Percentiles rank a stretch among this genome's conserved stretches.
Conservation (phyloP, 805 yeast genomes). For the Saturnispora silvae region DNA sequence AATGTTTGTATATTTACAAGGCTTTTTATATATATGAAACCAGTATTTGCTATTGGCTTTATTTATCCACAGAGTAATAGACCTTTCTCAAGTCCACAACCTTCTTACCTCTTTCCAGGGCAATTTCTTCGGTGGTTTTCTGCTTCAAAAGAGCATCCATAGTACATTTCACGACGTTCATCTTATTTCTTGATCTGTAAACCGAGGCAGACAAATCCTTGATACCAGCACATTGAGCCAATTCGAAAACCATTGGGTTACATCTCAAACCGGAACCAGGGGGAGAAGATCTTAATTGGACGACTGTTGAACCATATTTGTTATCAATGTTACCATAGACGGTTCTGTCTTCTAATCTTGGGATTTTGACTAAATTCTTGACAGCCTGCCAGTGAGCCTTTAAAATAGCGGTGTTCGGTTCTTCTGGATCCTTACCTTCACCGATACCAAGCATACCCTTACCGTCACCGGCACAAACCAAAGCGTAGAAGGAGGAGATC, state of each 20-base stretch:
- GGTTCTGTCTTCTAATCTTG: slow-evolving; percentile 86
- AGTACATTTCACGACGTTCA: slow-evolving; percentile 88
- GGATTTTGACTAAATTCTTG: slow-evolving; percentile 68
- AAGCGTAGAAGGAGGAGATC: slow-evolving; percentile 67
- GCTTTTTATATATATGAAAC: background rate
- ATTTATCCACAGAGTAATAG: slow-evolving; percentile 42
- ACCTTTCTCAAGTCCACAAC: slow-evolving; percentile 85
- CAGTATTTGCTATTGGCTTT: slow-evolving; percentile 1
- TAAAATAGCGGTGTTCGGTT: slow-evolving; percentile 59
- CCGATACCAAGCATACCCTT: slow-evolving; percentile 94
- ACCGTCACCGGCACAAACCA: slow-evolving; percentile 86
- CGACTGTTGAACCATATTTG: slow-evolving; percentile 78
- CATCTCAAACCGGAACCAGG: slow-evolving; percentile 91
- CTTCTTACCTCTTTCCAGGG: slow-evolving; percentile 88
- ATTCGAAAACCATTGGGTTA: slow-evolving; percentile 79
- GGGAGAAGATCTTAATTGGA: slow-evolving; percentile 76
- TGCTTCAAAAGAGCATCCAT: slow-evolving; percentile 76
- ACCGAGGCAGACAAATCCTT: slow-evolving; percentile 88
- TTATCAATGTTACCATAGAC: slow-evolving; percentile 73
- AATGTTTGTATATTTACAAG: background rate
- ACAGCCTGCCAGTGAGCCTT: slow-evolving; percentile 94
- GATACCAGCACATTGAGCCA: slow-evolving; percentile 89
- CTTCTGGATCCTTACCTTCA: slow-evolving; percentile 81
- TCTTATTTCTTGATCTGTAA: slow-evolving; percentile 83
- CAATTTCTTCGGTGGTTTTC: slow-evolving; percentile 75